A percentile compares a stretch with the other conserved stretches of the same genome.
phyloP scores from a whole-genome alignment of 169 alveolate species.

The Sarcocystis neurona region DNA sequence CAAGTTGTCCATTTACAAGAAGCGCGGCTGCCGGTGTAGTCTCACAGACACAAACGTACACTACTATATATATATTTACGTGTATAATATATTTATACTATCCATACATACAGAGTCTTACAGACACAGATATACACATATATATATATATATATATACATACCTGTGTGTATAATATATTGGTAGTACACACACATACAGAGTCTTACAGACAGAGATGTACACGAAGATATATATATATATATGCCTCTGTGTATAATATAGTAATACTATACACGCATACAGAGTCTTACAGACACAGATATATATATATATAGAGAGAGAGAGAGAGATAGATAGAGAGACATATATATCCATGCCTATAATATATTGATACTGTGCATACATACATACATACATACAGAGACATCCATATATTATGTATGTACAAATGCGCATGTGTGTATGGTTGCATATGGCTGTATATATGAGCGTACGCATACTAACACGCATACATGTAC shows the following conservation, averaged over 20 bases:
- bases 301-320: too few species aligned
- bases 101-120: background rate
- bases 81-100: background rate
- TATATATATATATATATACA: background rate
- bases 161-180: background rate
- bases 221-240: background rate
- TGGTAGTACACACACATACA: background rate
- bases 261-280: too few species aligned
- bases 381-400: too few species aligned
- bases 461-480: background rate
- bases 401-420: too few species aligned
- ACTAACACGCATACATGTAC: background rate
- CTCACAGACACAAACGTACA: too few species aligned
- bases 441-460: background rate
- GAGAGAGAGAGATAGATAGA: too few species aligned
- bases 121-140: background rate
- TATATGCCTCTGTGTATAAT: background rate
- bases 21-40: too few species aligned
- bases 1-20: too few species aligned
- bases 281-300: too few species aligned
- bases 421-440: too few species aligned
- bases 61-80: background rate
- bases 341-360: too few species aligned
- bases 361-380: too few species aligned
- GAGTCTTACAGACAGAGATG: background rate